A percentile compares a stretch with the other conserved stretches of the same genome.
Evolutionary conservation across 1,139 yeast genomes (phyloP).

Genomic region (Petasospora fabianii): DNA sequence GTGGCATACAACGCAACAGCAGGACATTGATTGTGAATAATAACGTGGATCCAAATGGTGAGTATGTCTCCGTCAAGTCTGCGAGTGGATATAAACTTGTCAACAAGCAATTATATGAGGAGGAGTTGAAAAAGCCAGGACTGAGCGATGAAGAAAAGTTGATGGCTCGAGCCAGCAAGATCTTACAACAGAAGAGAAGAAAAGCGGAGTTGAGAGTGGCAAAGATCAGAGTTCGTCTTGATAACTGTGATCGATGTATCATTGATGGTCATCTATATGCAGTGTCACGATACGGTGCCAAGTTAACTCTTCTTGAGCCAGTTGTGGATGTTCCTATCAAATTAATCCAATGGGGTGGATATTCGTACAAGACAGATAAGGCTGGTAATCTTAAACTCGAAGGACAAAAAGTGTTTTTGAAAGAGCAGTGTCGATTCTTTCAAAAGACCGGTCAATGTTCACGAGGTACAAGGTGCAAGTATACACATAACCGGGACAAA

Average conservation of each 20-base stretch:
- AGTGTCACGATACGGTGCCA: constrained; percentile 34
- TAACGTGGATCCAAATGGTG: constrained; percentile 14
- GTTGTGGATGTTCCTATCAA: constrained; percentile 18
- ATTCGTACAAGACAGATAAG: constrained; percentile 28
- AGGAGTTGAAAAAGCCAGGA: constrained; percentile 30
- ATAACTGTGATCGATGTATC: constrained; percentile 36
- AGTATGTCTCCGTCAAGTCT: constrained; percentile 33
- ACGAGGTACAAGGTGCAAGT: constrained; percentile 51
- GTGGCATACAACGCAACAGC: constrained; percentile 25
- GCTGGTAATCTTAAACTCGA: constrained; percentile 33
- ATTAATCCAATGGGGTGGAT: constrained; percentile 33
- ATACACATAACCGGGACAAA: constrained; percentile 47
- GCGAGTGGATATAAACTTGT: constrained; percentile 39
- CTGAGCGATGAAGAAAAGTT: constrained; percentile 25
- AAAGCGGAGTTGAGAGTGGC: constrained; percentile 26
- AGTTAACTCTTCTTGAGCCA: constrained; percentile 33
- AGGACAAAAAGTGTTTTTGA: constrained; percentile 21
- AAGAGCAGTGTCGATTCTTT: constrained; percentile 37
- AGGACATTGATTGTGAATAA: constrained; percentile 31
- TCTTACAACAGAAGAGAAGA: constrained; percentile 11
- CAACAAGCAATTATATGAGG: constrained; percentile 34
- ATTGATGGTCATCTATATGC: constrained; percentile 37
- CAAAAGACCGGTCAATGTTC: constrained; percentile 37
- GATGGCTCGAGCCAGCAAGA: constrained; percentile 17
- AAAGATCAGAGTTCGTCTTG: constrained; percentile 31